phyloP scores from a whole-genome alignment of 2,329 filamentous ascomycete genomes.

The Monosporascus sp. region DNA sequence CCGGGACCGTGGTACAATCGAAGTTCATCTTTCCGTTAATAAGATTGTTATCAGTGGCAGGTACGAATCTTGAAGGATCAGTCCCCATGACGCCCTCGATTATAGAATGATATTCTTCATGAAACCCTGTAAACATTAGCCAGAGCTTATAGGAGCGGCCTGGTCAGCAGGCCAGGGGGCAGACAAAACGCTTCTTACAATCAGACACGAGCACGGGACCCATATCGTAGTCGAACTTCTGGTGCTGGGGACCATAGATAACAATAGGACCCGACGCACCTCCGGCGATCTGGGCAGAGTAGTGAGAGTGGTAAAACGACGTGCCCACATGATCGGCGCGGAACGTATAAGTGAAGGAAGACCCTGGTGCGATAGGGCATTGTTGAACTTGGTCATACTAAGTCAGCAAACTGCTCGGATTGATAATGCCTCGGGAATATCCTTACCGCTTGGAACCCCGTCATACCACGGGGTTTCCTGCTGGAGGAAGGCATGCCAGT shows the following conservation, averaged over 20 bases:
- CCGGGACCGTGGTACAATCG: constrained; percentile 2
- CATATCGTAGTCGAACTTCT: constrained; percentile 13
- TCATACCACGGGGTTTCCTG: constrained; percentile 14
- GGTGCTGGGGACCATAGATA: constrained; percentile 12
- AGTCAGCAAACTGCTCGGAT: too few relatives aligned
- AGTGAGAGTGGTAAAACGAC: constrained; percentile 29
- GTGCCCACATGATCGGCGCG: constrained; percentile 19
- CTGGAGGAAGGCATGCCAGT: constrained; percentile 16
- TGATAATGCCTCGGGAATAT: too few relatives aligned
- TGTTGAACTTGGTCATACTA: not conserved
- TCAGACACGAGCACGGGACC: constrained; percentile 9
- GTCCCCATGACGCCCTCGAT: not conserved
- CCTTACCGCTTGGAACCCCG: constrained; percentile 12
- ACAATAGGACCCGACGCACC: constrained; percentile 40
- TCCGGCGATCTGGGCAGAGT: constrained; percentile 35
- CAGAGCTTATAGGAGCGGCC: too few relatives aligned
- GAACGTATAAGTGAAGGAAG: constrained; percentile 12
- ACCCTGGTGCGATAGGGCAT: constrained; percentile 14
- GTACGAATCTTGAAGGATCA: constrained; percentile 28
- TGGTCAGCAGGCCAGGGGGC: too few relatives aligned
- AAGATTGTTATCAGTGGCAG: constrained; percentile 25
- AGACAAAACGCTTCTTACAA: not conserved
- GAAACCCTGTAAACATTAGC: constrained; percentile 1
- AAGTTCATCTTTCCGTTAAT: constrained; percentile 13
- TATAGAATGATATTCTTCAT: constrained; percentile 8